Percentiles rank a stretch among this genome's conserved stretches.
These are phyloP conservation scores for Talaromyces sp. DNA, from an alignment of 2,329 filamentous ascomycete genomes.

Conservation along the genomic window DNA sequence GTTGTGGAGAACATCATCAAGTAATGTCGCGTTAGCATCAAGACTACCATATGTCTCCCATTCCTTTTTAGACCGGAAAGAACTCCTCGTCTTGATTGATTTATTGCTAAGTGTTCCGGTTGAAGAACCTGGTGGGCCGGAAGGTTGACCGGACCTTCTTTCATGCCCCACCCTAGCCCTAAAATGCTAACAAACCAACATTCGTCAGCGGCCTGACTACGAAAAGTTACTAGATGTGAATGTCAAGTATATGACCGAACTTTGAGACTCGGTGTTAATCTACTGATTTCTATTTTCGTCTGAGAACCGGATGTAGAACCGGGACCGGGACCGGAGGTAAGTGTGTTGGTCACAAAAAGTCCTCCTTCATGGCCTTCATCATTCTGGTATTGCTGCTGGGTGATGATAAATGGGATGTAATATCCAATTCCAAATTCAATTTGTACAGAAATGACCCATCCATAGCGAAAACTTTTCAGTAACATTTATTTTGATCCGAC, in stretches of 20 bases:
- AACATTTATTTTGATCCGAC: background rate
- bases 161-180: background rate
- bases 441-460: background rate
- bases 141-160: background rate
- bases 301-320: background rate
- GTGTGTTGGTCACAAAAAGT: background rate
- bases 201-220: background rate
- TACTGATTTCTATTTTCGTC: background rate
- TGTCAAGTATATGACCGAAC: background rate
- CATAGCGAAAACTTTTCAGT: background rate
- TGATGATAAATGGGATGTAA: constrained; percentile 1
- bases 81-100: background rate
- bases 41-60: background rate
- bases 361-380: background rate
- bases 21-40: background rate
- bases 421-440: background rate
- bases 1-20: background rate
- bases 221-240: background rate
- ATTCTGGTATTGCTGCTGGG: background rate
- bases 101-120: background rate
- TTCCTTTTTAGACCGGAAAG: background rate
- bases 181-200: background rate
- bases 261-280: background rate
- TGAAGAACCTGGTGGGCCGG: background rate
- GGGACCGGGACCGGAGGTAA: constrained; percentile 3